phyloP scores from a whole-genome alignment of 1,284 basidiomycete genomes.

The Porogramme epimiltina region DNA sequence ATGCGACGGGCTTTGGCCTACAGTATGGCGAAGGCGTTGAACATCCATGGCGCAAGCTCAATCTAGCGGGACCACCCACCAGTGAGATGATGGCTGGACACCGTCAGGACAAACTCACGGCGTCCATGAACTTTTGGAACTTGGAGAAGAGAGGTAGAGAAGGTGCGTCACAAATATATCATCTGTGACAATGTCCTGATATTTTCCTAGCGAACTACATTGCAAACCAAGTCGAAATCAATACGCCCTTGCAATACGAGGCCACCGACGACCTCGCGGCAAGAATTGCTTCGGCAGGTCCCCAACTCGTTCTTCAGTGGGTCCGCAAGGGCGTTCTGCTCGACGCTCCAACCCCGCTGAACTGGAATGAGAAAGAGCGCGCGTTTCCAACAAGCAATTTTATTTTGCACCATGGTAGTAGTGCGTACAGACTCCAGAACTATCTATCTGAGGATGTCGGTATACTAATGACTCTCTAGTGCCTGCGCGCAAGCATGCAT shows the following conservation, averaged over 20 bases:
- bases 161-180: background rate
- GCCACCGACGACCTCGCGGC: background rate
- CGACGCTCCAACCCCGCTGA: background rate
- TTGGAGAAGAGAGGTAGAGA: background rate
- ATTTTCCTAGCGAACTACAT: background rate
- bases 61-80: background rate
- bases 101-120: background rate
- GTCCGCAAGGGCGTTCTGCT: background rate
- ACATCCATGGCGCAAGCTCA: conserved; percentile 4
- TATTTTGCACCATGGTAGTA: background rate
- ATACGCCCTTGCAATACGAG: background rate
- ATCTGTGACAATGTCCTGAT: no score
- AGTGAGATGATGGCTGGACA: conserved; percentile 1
- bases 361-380: background rate
- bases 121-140: conserved; percentile 3
- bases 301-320: background rate
- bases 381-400: background rate
- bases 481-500: background rate
- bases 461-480: background rate
- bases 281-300: background rate
- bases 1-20: background rate
- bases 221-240: background rate
- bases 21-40: conserved; percentile 3
- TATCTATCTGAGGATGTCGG: background rate
- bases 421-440: background rate